phyloP scores from a whole-genome alignment of 73 alveolate species.

The Tetrahymena borealis region DNA sequence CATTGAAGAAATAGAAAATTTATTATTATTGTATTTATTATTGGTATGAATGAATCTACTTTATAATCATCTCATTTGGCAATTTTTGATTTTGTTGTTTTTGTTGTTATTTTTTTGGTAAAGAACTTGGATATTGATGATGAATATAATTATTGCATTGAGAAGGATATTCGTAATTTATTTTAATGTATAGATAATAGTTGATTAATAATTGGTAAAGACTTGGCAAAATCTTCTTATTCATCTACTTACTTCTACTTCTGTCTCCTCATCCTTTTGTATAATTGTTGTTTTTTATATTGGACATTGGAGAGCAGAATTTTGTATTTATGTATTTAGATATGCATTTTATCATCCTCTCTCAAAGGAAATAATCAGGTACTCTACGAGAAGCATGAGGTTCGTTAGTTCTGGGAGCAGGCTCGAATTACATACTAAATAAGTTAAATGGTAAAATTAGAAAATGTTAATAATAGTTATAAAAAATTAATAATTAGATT shows the following conservation, averaged over 20 bases:
- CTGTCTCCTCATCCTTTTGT: neutral
- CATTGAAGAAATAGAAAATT: neutral
- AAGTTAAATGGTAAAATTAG: neutral
- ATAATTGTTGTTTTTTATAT: too few relatives aligned
- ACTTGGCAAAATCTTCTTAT: too few relatives aligned
- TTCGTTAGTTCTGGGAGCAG: conserved; percentile 45
- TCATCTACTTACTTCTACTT: neutral
- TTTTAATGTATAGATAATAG: too few relatives aligned
- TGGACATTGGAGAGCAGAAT: too few relatives aligned
- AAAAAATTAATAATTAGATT: neutral
- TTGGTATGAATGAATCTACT: neutral
- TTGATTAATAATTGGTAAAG: too few relatives aligned
- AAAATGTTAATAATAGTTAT: neutral
- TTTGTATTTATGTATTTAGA: too few relatives aligned
- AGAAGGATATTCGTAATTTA: too few relatives aligned
- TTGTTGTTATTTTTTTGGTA: too few relatives aligned
- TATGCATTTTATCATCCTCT: too few relatives aligned
- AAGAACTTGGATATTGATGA: too few relatives aligned
- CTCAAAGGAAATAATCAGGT: conserved; percentile 50
- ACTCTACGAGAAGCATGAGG: conserved; percentile 49
- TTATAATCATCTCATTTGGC: neutral
- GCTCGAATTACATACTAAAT: conserved; percentile 31
- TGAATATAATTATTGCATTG: too few relatives aligned
- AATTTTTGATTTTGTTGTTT: too few relatives aligned
- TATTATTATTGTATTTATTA: neutral